A percentile compares a stretch with the other conserved stretches of the same genome.
Evolutionary conservation across 208 protist genomes (phyloP).

Genomic region (Angomonas ambiguus): DNA sequence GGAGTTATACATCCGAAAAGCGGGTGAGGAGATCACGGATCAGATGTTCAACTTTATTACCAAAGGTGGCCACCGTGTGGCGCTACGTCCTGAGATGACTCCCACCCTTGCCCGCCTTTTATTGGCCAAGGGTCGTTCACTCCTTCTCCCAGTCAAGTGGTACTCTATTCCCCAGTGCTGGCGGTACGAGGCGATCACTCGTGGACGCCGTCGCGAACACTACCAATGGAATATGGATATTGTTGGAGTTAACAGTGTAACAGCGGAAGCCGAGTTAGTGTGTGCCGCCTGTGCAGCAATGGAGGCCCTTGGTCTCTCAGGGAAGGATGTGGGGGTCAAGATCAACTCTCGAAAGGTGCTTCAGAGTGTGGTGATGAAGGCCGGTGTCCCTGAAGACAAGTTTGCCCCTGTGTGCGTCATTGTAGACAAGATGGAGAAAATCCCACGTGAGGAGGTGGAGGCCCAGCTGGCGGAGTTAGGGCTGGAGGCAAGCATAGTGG

Average conservation of each 20-base stretch:
- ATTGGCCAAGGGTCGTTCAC: conserved; percentile 81
- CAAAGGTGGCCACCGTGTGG: conserved; percentile 88
- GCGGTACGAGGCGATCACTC: conserved; percentile 94
- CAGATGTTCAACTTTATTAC: conserved; percentile 97
- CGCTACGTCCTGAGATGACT: conserved; percentile 96
- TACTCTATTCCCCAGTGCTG: conserved; percentile 95
- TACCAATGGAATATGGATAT: conserved; percentile 98
- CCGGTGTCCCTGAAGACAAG: conserved; percentile 70
- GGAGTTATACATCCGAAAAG: conserved; percentile 93
- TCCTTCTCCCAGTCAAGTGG: conserved; percentile 94
- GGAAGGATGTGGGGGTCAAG: conserved; percentile 91
- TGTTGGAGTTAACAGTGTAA: conserved; percentile 85
- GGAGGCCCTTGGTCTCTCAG: conserved; percentile 71
- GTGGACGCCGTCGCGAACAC: conserved; percentile 93
- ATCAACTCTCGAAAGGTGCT: conserved; percentile 91
- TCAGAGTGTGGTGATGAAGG: conserved; percentile 72
- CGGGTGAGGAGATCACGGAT: conserved; percentile 95
- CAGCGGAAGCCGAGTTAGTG: conserved; percentile 93
- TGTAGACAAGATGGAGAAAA: conserved; percentile 95
- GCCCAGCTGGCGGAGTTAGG: conserved; percentile 60
- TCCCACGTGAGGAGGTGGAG: conserved; percentile 81
- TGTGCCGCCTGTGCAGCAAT: conserved; percentile 81
- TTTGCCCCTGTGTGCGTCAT: conserved; percentile 93
- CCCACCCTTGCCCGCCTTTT: conserved; percentile 91
- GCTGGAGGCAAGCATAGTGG: conserved; percentile 52